Evolutionary conservation across 306 rosid species (phyloP), one percentile per base, ranked within the genome.

Genomic region (Ammopiptanthus mongolicus): DNA sequence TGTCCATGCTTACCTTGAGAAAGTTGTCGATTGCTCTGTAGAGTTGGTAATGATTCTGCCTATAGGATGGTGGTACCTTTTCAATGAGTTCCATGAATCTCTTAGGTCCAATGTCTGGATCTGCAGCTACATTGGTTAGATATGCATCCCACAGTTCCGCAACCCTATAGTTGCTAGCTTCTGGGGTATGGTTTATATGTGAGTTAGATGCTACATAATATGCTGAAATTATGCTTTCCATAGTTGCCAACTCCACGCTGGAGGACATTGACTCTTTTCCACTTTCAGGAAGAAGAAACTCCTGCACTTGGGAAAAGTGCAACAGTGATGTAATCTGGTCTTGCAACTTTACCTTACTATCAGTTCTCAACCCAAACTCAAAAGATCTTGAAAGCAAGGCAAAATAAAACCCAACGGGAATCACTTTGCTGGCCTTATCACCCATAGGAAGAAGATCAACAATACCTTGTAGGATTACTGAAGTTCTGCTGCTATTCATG

Each of bases 91-190:
- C 96, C 81, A 89, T 82, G 80, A 91, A 88, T 87, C 92, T 89
- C 62, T 63, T 68, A 8, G 89, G 80, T 39, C 74, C 81, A 78
- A 91, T 77, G 6, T 79, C 78, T 13, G 79, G 82, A 77, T 88
- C 96, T 66, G 78, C 71, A 72, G 88, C 92, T 31, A 85, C 78
- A 60, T 80, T 81, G 64, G 77, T 82, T 3, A 93, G 78, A 84
- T 86, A 91, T 39, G 84, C 84, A 87, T 93, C 98, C 97, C 98
- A 91, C 34, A 91, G 44, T 44, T 89, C 92, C 28, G 96, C 90
- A 46, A 93, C 87, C 29, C 78, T 33, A 56, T 28, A 77, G 78
- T 72, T 82, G 25, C 86, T 84, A 69, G 87, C 78, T 33, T 84
- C 81, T 50, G 69, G 74, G 47, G 55, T 58, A 58, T 78, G 86